Base-by-base conservation (phyloP, 768 basidiomycete species). In the Podaxis sp. region DNA sequence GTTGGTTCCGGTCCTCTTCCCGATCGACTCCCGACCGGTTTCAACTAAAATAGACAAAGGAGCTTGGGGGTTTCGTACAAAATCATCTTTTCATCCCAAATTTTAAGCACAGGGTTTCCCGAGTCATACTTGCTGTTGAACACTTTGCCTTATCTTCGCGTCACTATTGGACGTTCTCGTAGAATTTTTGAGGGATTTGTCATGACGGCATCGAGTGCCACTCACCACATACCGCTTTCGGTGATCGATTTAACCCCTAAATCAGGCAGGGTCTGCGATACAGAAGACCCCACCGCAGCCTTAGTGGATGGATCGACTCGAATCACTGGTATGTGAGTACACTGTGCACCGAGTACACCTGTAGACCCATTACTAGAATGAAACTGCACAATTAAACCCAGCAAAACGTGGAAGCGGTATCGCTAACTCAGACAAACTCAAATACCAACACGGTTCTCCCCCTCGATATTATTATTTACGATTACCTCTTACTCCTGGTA, bases 21-120 rank as follows among this genome's bases (percentile, higher is more conserved):
- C 60, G 60, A 61, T 61, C 60, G 54, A 22, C 54, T 61, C 43
- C 60, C 57, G 40, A 46, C 22, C 59, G 33, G 60, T 61, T 55
- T 61, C 53, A 55, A 61, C 49, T 55, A 46, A 46, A 55, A 55
- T 61, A 61, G 55, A 55, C n/a, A 49, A 36, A 54, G 54, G 29
- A 47, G 43, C 41, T 24, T 24, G 55, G 33, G n/a, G 15, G 55
- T 47, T 61, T 49, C 53, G 37, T 38, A 22, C 22, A 37, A 47
- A 54, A 46, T 15, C 9, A 17, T 19, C 25, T 36, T 37, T 57
- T 41, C n/a, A 50, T 36, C 57, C 49, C 53, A 36, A 8, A 37
- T 17, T 27, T 55, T 19, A 12, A 19, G 33, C 19, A 27, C 22
- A 50, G 25, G 43, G 19, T 51, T 59, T 37, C 57, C 57, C 12